phyloP scores from a whole-genome alignment of 1,139 yeast genomes.

The Yamadazyma siamensis region DNA sequence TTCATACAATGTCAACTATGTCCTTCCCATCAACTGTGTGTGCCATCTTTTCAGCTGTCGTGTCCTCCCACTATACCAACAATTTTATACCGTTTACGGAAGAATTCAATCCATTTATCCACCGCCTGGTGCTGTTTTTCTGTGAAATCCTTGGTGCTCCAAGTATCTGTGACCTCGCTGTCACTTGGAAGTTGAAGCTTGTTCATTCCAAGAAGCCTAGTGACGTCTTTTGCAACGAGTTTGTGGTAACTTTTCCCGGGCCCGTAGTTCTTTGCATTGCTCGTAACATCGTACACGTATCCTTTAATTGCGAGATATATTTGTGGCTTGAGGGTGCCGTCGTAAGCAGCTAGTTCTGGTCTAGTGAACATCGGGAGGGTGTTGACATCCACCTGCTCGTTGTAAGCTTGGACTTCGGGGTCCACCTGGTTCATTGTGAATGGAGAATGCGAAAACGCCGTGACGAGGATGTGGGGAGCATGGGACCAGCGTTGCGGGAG shows the following conservation, averaged over 20 bases:
- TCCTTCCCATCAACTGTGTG: no score
- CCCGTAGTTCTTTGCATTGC: constrained; percentile 65
- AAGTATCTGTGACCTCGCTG: constrained; percentile 26
- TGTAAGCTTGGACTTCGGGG: constrained; percentile 20
- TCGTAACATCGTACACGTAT: constrained; percentile 70
- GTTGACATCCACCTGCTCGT: constrained; percentile 19
- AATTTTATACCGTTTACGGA: constrained; percentile 45
- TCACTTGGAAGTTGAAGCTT: constrained; percentile 26
- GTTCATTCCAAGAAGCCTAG: constrained; percentile 58
- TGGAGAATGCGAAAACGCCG: no score
- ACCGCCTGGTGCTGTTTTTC: constrained; percentile 49
- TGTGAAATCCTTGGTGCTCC: constrained; percentile 47
- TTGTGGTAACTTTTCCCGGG: constrained; percentile 71
- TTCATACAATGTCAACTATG: no score
- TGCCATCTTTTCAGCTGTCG: no score
- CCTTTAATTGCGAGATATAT: constrained; percentile 77
- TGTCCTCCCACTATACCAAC: constrained; percentile 36
- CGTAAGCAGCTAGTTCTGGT: constrained; percentile 28
- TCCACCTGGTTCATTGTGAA: constrained; percentile 4
- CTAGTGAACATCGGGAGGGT: constrained; percentile 35
- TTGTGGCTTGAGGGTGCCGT: constrained; percentile 30
- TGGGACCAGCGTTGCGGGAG: no score
- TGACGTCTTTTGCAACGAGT: constrained; percentile 75
- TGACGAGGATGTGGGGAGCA: no score
- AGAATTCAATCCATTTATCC: constrained; percentile 58